phyloP scores from a whole-genome alignment of 2,329 filamentous ascomycete species.

The Daldinia sp. region DNA sequence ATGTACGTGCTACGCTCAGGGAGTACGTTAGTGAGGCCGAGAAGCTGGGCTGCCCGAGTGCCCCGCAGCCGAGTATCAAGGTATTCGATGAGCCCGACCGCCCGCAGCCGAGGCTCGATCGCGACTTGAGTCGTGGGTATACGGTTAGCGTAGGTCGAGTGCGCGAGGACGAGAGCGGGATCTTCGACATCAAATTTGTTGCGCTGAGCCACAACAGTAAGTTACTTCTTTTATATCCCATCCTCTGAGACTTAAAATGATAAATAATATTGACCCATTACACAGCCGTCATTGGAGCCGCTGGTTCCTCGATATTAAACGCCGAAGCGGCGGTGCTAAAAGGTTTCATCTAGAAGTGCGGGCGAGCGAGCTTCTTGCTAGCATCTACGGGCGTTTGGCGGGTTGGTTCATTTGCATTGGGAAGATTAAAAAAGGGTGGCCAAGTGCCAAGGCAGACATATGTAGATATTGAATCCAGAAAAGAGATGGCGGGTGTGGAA shows the following conservation, averaged over 20 bases:
- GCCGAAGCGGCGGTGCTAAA: slow-evolving; percentile 92
- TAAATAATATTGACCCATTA: neutral
- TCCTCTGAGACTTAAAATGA: neutral
- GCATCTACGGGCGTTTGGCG: slow-evolving; percentile 5
- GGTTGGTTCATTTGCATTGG: neutral
- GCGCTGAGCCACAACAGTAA: slow-evolving; percentile 82
- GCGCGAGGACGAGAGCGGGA: slow-evolving; percentile 82
- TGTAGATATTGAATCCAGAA: neutral
- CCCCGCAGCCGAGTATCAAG: slow-evolving; percentile 80
- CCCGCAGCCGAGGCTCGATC: slow-evolving; percentile 89
- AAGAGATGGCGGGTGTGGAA: neutral
- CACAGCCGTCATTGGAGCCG: slow-evolving; percentile 86
- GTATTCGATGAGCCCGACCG: slow-evolving; percentile 91
- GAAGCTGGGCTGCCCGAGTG: slow-evolving; percentile 84
- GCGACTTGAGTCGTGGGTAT: slow-evolving; percentile 85
- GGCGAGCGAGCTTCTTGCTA: neutral
- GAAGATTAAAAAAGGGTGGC: neutral
- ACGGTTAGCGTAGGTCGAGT: slow-evolving; percentile 90
- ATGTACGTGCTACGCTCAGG: slow-evolving; percentile 81
- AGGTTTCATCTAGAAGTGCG: slow-evolving; percentile 76
- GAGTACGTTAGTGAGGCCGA: slow-evolving; percentile 85
- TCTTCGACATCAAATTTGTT: slow-evolving; percentile 96
- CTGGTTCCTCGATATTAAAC: slow-evolving; percentile 95
- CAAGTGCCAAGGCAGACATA: neutral
- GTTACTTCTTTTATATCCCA: slow-evolving; percentile 39